Evolutionary conservation across 2,329 filamentous ascomycete species (phyloP).

Genomic region (Chalaropsis ovoidea): DNA sequence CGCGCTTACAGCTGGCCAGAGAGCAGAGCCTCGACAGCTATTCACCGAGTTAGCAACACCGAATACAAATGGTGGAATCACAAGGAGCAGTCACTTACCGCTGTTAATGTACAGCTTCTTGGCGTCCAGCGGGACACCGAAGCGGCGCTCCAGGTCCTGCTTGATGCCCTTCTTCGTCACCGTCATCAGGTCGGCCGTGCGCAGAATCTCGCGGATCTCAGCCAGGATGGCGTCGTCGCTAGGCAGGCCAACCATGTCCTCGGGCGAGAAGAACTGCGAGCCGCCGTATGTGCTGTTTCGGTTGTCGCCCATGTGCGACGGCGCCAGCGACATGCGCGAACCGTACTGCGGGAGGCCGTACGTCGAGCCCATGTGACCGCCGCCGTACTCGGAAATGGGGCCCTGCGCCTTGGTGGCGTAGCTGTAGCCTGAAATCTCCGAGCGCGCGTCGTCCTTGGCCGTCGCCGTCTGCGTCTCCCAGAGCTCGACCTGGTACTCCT

Average conservation of each 20-base stretch:
- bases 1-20: conserved; percentile 58
- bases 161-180: conserved; percentile 99
- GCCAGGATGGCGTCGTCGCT: conserved; percentile 81
- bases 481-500: conserved; percentile 94
- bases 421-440: conserved; percentile 84
- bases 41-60: neutral
- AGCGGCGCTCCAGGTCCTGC: conserved; percentile 79
- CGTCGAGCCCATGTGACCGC: conserved; percentile 39
- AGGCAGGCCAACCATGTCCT: conserved; percentile 65
- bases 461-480: conserved; percentile 87
- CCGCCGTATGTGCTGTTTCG: conserved; percentile 53
- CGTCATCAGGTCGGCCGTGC: conserved; percentile 88
- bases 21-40: conserved; percentile 65
- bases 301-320: conserved; percentile 54
- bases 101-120: conserved; percentile 91
- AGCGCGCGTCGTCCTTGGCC: conserved; percentile 67
- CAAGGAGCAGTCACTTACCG: conserved; percentile 48
- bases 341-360: conserved; percentile 33
- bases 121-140: conserved; percentile 73
- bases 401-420: conserved; percentile 78
- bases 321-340: conserved; percentile 71
- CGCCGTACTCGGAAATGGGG: conserved; percentile 59
- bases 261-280: conserved; percentile 49
- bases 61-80: conserved; percentile 8
- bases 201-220: conserved; percentile 88